Percentiles rank a stretch among this genome's conserved stretches.
Evolutionary conservation across 2,329 filamentous ascomycete genomes (phyloP).

Genomic region (Thielaviopsis musarum): DNA sequence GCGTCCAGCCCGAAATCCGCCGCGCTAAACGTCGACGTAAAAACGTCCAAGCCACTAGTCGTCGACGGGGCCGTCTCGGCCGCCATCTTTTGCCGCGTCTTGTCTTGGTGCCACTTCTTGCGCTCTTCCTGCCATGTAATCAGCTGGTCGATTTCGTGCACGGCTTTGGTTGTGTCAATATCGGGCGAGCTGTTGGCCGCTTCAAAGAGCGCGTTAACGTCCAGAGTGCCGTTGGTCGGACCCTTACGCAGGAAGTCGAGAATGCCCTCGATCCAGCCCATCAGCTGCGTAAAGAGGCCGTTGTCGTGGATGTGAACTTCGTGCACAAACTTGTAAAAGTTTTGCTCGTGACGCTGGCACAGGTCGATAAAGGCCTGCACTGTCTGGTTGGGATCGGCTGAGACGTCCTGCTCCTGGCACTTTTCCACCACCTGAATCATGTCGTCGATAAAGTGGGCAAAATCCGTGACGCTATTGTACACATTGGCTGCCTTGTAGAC

Average conservation of each 20-base stretch:
- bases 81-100: constrained; percentile 98
- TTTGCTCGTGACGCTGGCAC: constrained; percentile 84
- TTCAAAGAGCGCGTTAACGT: constrained; percentile 87
- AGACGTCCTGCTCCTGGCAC: constrained; percentile 60
- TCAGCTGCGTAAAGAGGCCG: constrained; percentile 85
- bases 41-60: constrained; percentile 30
- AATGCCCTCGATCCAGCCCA: constrained; percentile 94
- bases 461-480: constrained; percentile 93
- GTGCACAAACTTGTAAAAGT: constrained; percentile 98
- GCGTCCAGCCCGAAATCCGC: constrained; percentile 82
- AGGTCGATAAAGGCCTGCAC: constrained; percentile 97
- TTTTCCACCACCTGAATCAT: constrained; percentile 62
- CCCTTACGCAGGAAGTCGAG: constrained; percentile 83
- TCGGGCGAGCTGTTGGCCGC: constrained; percentile 51
- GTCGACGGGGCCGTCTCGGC: constrained; percentile 40
- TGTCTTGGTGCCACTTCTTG: constrained; percentile 97
- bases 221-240: constrained; percentile 67
- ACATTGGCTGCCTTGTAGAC: constrained; percentile 99
- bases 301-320: constrained; percentile 96
- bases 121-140: constrained; percentile 89
- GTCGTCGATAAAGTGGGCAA: constrained; percentile 83
- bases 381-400: constrained; percentile 92
- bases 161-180: constrained; percentile 55
- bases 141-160: constrained; percentile 66
- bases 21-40: constrained; percentile 49